Evolutionary conservation across 768 basidiomycete species (phyloP), one percentile per base, ranked within the genome.

Genomic region (Xerocomus potaroensis): DNA sequence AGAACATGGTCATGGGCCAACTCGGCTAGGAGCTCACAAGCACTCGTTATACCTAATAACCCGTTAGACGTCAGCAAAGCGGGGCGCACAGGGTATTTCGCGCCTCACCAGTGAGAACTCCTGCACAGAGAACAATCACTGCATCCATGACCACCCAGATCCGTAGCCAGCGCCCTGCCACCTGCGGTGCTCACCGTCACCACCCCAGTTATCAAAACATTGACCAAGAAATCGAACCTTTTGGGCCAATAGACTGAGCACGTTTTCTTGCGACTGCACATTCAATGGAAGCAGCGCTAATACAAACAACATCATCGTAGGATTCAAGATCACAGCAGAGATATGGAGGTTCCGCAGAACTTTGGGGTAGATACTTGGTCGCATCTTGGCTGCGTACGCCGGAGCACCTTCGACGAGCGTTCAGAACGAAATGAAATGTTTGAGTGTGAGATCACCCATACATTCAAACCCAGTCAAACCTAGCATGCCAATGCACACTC

Each of bases 401-500:
- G 85, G 84, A 0, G 77, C 74, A 46, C 83, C 83, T 73, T 45
- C 7, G 29, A 45, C 32, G 10, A 27, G 9, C 2, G 15, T 43
- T 51, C 15, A 51, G 16, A 45, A 23, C 18, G 9, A 41, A n/a
- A n/a, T 34, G 27, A 41, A n/a, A 27, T 27, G 26, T 7, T 11
- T 16, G 24, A 22, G 26, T 5, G 8, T 24, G 26, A 21, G 27
- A 16, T 21, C 4, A n/a, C 32, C 29, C 53, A 14, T 18, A 83
- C 83, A 83, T 73, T 83, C 81, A 56, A 81, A 80, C 8, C 83
- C 86, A 1, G 87, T 87, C 29, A 87, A 69, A 0, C 84, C 84
- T 1, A 90, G 68, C 70, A 87, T 81, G 0, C 82, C 78, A 3
- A 90, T 68, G 54, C 84, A 87, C 22, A 84, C 69, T 0, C 87